Percentiles rank a stretch among this genome's conserved stretches.
Conservation (phyloP, 139 green algal species). For the Eudorina sp. region DNA sequence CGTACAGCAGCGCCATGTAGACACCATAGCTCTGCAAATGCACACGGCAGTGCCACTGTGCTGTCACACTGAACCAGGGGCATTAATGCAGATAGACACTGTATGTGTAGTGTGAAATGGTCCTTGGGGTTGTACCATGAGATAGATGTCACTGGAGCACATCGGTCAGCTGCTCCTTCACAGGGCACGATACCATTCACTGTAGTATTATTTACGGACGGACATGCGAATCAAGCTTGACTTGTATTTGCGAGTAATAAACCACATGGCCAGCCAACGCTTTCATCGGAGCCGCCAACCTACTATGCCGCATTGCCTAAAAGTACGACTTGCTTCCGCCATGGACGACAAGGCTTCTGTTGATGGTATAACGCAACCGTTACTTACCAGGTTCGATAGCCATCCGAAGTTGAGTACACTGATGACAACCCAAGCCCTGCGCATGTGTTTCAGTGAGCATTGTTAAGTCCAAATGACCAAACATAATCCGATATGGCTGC, state of each 20-base stretch:
- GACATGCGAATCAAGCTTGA: not conserved
- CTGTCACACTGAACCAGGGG: not conserved
- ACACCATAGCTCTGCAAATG: constrained; percentile 17
- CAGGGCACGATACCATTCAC: too few species aligned
- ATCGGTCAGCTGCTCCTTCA: too few species aligned
- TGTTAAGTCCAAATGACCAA: not conserved
- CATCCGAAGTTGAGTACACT: not conserved
- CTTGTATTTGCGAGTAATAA: too few species aligned
- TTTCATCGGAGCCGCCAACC: not conserved
- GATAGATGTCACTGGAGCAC: too few species aligned
- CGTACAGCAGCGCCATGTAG: constrained; percentile 45
- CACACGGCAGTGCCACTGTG: not conserved
- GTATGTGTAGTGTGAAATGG: too few species aligned
- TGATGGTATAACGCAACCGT: too few species aligned
- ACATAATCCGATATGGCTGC: not conserved
- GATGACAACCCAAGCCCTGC: not conserved
- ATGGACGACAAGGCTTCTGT: too few species aligned
- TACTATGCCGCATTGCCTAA: not conserved
- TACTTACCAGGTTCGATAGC: not conserved
- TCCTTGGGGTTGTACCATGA: too few species aligned
- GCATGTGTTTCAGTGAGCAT: not conserved
- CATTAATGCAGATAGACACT: not conserved
- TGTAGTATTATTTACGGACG: not conserved
- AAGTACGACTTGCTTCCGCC: not conserved
- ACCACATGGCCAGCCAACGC: too few species aligned